Conservation (phyloP, 116 monocot genomes). For the Dioscorea cayenensis region DNA sequence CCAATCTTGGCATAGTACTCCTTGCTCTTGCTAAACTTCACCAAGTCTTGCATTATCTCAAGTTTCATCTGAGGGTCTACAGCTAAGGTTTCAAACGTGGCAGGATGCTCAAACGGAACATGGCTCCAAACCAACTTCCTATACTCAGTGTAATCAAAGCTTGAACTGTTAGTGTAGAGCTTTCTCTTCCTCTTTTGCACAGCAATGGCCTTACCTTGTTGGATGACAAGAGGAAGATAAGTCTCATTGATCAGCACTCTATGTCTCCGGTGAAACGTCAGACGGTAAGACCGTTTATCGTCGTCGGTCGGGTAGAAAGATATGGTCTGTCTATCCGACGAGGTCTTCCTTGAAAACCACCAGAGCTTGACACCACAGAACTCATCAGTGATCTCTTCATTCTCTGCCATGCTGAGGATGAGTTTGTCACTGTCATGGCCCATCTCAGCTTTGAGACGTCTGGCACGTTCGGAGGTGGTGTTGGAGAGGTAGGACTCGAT, state of each 20-base stretch:
- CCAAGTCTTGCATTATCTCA: slow-evolving; percentile 11
- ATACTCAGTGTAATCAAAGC: not conserved
- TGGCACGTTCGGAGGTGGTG: no score
- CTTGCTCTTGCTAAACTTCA: slow-evolving; percentile 4
- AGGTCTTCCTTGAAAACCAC: no score
- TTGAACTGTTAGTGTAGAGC: slow-evolving; percentile 6
- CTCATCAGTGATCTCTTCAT: no score
- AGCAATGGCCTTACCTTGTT: not conserved
- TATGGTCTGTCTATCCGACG: not conserved
- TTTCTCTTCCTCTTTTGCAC: not conserved
- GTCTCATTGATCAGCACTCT: not conserved
- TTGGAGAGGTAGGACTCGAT: no score
- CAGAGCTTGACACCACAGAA: no score
- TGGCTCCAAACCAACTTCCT: slow-evolving; percentile 8
- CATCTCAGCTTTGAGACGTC: no score
- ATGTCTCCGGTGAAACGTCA: slow-evolving; percentile 1
- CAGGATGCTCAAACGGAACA: slow-evolving; percentile 12
- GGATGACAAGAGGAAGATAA: not conserved
- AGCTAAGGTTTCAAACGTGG: slow-evolving; percentile 4
- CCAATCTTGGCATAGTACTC: slow-evolving; percentile 11
- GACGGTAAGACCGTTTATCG: not conserved
- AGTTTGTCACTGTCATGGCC: no score
- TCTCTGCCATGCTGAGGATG: no score
- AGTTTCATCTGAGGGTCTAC: slow-evolving; percentile 14
- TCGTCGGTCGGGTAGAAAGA: not conserved